A percentile compares a stretch with the other conserved stretches of the same genome.
Conservation (phyloP, 345 rosid species). For the Carallia brachiata region DNA sequence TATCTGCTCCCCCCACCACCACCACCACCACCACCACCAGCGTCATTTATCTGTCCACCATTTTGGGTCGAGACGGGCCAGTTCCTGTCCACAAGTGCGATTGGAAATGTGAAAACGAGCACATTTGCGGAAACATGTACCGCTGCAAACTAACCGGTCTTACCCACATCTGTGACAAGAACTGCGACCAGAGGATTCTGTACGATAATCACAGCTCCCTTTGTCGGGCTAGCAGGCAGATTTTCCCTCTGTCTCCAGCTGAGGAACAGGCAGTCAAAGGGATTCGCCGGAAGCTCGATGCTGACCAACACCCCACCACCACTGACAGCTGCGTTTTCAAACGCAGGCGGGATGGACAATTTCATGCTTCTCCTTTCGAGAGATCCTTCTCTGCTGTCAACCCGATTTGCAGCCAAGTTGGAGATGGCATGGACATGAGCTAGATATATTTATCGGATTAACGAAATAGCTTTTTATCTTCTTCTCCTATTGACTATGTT, state of each 20-base stretch:
- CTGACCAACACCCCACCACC: slow-evolving; percentile 64
- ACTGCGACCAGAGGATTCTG: slow-evolving; percentile 95
- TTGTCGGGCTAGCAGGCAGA: slow-evolving; percentile 81
- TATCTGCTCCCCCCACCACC: slow-evolving; percentile 44
- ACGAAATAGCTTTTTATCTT: slow-evolving; percentile 19
- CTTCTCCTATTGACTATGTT: slow-evolving; percentile 29
- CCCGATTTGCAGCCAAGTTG: slow-evolving; percentile 90
- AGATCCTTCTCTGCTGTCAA: slow-evolving; percentile 83
- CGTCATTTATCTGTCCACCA: slow-evolving; percentile 81
- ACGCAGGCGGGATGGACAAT: slow-evolving; percentile 80
- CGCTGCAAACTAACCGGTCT: slow-evolving; percentile 89
- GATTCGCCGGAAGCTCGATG: slow-evolving; percentile 90
- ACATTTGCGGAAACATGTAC: slow-evolving; percentile 84
- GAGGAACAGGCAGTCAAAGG: slow-evolving; percentile 98
- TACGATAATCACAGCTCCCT: slow-evolving; percentile 92
- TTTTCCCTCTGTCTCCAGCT: slow-evolving; percentile 66
- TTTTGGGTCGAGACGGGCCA: slow-evolving; percentile 82
- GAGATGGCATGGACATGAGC: slow-evolving; percentile 95
- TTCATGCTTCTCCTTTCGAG: slow-evolving; percentile 88
- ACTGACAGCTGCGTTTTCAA: slow-evolving; percentile 71
- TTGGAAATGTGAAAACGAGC: slow-evolving; percentile 91
- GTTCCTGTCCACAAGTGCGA: slow-evolving; percentile 78
- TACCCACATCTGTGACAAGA: slow-evolving; percentile 98
- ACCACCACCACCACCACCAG: slow-evolving; percentile 27
- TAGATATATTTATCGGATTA: slow-evolving; percentile 47